Base-by-base conservation (phyloP, 371 early-diverging fungal species). In the Syncephalastrum racemosum region DNA sequence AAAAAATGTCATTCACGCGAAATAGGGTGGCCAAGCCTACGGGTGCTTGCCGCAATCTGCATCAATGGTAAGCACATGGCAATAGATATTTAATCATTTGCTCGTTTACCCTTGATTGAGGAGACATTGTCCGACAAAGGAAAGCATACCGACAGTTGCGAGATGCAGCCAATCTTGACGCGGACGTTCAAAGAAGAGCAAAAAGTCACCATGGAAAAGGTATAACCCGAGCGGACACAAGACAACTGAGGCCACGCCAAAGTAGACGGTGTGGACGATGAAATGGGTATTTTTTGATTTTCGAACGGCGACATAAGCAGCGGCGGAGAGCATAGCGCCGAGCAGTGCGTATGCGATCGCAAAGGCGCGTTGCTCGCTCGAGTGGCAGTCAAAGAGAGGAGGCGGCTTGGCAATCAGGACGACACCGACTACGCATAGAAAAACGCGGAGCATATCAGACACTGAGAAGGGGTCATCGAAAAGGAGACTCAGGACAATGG, bases 1-100 rank as follows among this genome's bases (percentile, higher is more conserved):
- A 88, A 2, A 91, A 86, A 18, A 93, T 85, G 62, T 93, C 92
- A 50, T 86, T 71, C 73, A 89, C 90, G 50, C 92, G 84, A 86
- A 91, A 88, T 63, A 93, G 53, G 1, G 88, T 87, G 15, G 73
- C 76, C 61, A 68, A 3, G 50, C 92, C 92, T 14, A 90, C 82
- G 20, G 87, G 86, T 10, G 88, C 87, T 65, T 88, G 56, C 66
- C 91, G 91, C 56, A 93, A 59, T 13, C 79, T 79, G 53, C 3
- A 16, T n/a, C 2, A 24, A 36, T 13, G 3, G 18, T 12, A 8
- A 19, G 13, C 18, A 50, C 42, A 23, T 27, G 43, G 22, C 46
- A 44, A 39, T n/a, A 46, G 10, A 18, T 27, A n/a, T 45, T 42
- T 39, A 22, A 19, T 50, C 36, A 23, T 24, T 50, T 24, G 57